Evolutionary conservation across 169 alveolate species (phyloP), one percentile per base, ranked within the genome.

Genomic region (Plasmodium yoelii): DNA sequence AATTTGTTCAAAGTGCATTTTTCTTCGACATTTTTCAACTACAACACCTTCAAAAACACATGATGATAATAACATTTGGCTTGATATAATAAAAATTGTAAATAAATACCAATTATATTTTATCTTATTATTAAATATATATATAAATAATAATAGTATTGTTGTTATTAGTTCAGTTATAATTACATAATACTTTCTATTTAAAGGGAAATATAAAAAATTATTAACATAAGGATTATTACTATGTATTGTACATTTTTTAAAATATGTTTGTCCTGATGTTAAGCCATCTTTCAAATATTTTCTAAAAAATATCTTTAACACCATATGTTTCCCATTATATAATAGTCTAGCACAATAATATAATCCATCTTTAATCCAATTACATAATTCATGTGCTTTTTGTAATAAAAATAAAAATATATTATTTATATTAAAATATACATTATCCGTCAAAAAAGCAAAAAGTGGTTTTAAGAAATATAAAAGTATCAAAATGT

Each of bases 11-110:
- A 75, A 67, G 47, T 57, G 74, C 65, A 63, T 75, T 55, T 61
- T 65, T 18, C 18, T 75, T 63, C 71, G 63, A 44, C 88, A 75
- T 49, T 67, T 51, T n/a, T 75, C 88, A 55, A 75, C 88, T 47
- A 75, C 75, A 34, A 75, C 73, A 13, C 88, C 88, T 63, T 75
- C 88, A 75, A 75, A 75, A 47, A 75, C 44, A 13, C 88, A 75
- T 24, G 88, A 75, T 42, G 88, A 46, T 75, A 75, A 55, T 18
- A 75, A 68, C 88, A 75, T 75, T n/a, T 63, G 74, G 51, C 77
- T 75, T 9, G 88, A 46, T n/a, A 75, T 55, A 12, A 75, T 42
- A 63, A 65, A 75, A 55, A 75, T 56, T 18, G 47, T 67, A 75
- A 42, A 12, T 47, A 75, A 55, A 42, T 75, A 75, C 55, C 55